Evolutionary conservation across 805 yeast genomes (phyloP), one percentile per base, ranked within the genome.

Genomic region (Ogataea sp.): DNA sequence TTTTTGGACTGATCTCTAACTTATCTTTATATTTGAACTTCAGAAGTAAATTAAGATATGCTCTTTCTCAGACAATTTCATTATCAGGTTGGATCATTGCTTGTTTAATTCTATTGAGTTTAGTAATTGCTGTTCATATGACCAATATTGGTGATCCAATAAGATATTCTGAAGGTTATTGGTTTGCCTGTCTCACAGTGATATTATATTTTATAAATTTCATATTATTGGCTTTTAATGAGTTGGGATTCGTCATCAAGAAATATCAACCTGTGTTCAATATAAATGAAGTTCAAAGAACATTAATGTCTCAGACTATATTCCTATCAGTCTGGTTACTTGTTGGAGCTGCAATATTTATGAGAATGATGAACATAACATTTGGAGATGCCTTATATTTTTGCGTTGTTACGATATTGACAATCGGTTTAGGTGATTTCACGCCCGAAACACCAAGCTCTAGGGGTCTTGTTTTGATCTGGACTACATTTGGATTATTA

Each of bases 351-450:
- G 81, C 75, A 2, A 54, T 76, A 49, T 78, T 77, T 47, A 64
- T 74, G 1, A 49, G 59, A 4, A 40, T 78, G 34, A 46, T 77
- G 30, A 55, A 64, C 32, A 50, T 76, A 9, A 63, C 70, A 1
- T 83, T 71, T 53, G 87, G 88, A 0, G 68, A 77, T n/a, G 77
- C 84, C 0, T 54, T 85, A 34, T 87, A 84, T 53, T 85, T 72
- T 55, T 78, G 87, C 49, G 72, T 75, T 10, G 87, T 83, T 1
- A 78, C 94, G 0, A 62, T 82, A 30, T 63, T 84, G 36, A 88
- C 96, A 1, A 72, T 88, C 23, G 96, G 96, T 0, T 64, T 80
- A 15, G 96, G 96, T 29, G 93, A 83, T 49, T 67, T 81, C 26
- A 63, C 70, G 0, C 89, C 95, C 0, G 28, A 41, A 0, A 58